phyloP scores from a whole-genome alignment of 495 filamentous ascomycete species.

The Neurospora intermedia region DNA sequence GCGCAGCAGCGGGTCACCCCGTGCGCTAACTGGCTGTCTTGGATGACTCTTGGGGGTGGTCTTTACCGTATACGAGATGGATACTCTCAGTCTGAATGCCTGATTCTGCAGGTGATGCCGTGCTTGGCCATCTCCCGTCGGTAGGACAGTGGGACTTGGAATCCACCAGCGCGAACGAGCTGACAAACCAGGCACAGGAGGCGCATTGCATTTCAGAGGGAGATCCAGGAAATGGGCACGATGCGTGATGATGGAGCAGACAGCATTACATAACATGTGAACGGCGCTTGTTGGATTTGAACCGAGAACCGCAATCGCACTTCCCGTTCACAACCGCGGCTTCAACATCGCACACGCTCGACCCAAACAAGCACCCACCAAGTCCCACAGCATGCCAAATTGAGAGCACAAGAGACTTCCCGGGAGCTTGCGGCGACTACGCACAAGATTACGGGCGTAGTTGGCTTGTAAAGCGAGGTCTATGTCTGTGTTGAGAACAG shows the following conservation, averaged over 20 bases:
- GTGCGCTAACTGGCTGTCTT: not conserved
- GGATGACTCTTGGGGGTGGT: not conserved
- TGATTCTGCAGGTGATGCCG: not conserved
- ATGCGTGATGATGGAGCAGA: not conserved
- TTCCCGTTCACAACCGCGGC: not conserved
- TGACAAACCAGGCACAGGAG: not conserved
- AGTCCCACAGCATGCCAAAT: not conserved
- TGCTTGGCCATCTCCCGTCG: not conserved
- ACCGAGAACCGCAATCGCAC: not conserved
- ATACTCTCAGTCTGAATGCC: not conserved
- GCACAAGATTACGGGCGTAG: not conserved
- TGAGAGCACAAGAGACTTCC: not conserved
- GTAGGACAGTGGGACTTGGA: not conserved
- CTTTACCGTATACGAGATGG: not conserved
- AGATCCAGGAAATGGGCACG: not conserved
- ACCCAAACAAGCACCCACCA: not conserved
- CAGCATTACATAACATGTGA: not conserved
- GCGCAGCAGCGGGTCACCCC: not conserved
- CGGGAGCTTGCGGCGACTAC: not conserved
- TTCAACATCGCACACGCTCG: not conserved
- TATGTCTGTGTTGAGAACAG: not conserved
- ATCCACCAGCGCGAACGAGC: not conserved
- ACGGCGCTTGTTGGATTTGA: not conserved
- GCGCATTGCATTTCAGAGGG: not conserved
- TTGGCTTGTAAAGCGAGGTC: not conserved